Base-by-base conservation (phyloP, 140 eudicot species). In the Ambrosia hybrid region DNA sequence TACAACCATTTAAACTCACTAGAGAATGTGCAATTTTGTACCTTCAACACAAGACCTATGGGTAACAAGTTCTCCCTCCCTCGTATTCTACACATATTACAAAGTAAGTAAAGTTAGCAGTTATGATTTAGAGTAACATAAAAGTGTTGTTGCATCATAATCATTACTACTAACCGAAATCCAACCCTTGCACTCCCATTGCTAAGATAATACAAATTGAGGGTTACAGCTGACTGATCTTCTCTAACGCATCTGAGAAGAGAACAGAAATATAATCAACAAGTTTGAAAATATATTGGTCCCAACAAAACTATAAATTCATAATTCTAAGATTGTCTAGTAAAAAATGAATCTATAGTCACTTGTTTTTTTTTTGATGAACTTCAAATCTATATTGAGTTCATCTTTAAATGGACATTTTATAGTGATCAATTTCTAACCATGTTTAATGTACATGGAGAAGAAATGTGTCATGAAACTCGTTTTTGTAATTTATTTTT, bases 151-250 rank as follows among this genome's bases (percentile, higher is more conserved):
- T 33, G n/a, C 30, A 49, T n/a, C 53, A 66, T 14, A 26, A 60
- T 37, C 15, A 37, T 53, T 21, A 39, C 45, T 39, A 65, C 89
- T 88, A 83, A 94, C 99, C 99, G 90, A 84, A 90, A 94, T 57
- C 99, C 99, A 45, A 94, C 91, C 59, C 97, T 86, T 73, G 99
- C 99, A 78, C 99, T 90, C 71, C 99, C 99, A 74, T 86, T 94
- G 68, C 67, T 86, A 30, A 94, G 85, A 72, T 94, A 94, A 74
- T 94, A 90, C 12, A 90, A 58, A 66, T 90, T 90, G 11, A 90
- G 65, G 10, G 99, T 76, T 55, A 94, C 95, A 12, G 96, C 94
- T 9, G 99, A 90, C 58, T 88, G 96, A 57, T 94, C 99, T 76
- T 88, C 94, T 79, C 99, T 86, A 72, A 94, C 99, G 74, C 99